Evolutionary conservation across 1,284 basidiomycete genomes (phyloP), one percentile per base, ranked within the genome.

Genomic region (Violaceomyces palustris): DNA sequence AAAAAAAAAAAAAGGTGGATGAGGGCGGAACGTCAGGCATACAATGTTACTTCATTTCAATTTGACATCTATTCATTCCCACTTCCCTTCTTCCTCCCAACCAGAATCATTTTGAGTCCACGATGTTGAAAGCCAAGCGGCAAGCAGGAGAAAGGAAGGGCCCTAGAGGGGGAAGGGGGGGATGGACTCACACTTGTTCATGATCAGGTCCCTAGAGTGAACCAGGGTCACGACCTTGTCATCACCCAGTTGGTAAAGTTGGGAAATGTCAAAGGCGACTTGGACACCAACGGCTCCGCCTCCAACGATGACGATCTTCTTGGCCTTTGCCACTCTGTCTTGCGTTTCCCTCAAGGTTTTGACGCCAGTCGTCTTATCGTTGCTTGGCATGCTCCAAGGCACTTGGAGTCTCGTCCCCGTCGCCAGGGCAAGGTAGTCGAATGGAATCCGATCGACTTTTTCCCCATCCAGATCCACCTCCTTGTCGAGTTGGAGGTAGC

Each of bases 271-370:
- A 6, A 45, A 52, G 0, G 70, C 70, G 5, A 65, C 52, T 31
- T 72, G 59, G 1, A 70, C 70, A 25, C 70, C 70, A 8, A 73
- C 50, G 4, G 70, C 69, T 12, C 69, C 70, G 10, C 69, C 69
- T 7, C 70, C 70, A 3, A 73, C 61, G 11, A 73, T 39, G 8
- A 73, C 60, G 33, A 72, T 61, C 6, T 65, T 38, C 4, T 53
- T 12, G 11, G 64, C 64, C 6, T 45, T 43, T 10, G 36, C 32
- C 12, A 73, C 55, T 1, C 53, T 49, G 9, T 57, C 44, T 35
- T 73, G 67, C 7, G 51, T 48, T 3, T 31, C 9, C 8, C 42
- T 19, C 43, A 73, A 59, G 51, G 56, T 69, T 3, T 35, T 15
- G 2, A 67, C 41, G 6, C 65, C 65, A 11, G 60, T 31, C 3